Evolutionary conservation across 106 monocot species (phyloP), one percentile per base, ranked within the genome.

Genomic region (Ottelia alismoides): DNA sequence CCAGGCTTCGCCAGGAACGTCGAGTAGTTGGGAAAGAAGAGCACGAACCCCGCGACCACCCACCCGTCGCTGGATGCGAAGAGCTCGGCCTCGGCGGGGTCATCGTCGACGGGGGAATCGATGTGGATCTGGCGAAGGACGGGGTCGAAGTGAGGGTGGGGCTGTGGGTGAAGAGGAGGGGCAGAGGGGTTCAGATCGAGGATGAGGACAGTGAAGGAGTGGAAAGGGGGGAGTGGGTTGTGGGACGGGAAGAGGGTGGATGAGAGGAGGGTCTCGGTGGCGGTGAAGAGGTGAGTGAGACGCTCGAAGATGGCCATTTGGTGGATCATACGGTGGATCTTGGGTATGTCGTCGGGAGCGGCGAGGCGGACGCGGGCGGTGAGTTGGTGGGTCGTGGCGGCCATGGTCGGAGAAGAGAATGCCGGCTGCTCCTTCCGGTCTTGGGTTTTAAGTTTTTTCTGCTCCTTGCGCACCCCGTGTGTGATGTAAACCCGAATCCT

Each of bases 11-110:
- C 76, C 45, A 82, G 48, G 66, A 86, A 92, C 20, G 76, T 56
- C n/a, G 86, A 92, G 74, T 79, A 87, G 67, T 83, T 92, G 27
- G 92, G 92, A 59, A 86, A 92, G 74, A 86, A 87, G 4, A 85
- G 75, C 45, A 89, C 63, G 67, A 89, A 98, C 5, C 96, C 96
- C 4, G 76, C 89, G 3, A 69, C 69, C 12, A 73, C 62, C 18
- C 47, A 26, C 10, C 62, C 75, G 0, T 55, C 81, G 11, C 69
- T 64, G 12, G 53, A 40, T 1, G 72, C 40, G 1, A 81, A 78
- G 3, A 59, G 80, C 3, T 31, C 24, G 23, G 54, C 54, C 22
- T 60, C 27, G n/a, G n/a, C n/a, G n/a, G n/a, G n/a, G 18, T 94
- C 84, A 17, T 81, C 52, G 47, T 96, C 88, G 46, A 82, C 35